phyloP scores from a whole-genome alignment of 495 filamentous ascomycete species.

The Geoglossum glabrum region DNA sequence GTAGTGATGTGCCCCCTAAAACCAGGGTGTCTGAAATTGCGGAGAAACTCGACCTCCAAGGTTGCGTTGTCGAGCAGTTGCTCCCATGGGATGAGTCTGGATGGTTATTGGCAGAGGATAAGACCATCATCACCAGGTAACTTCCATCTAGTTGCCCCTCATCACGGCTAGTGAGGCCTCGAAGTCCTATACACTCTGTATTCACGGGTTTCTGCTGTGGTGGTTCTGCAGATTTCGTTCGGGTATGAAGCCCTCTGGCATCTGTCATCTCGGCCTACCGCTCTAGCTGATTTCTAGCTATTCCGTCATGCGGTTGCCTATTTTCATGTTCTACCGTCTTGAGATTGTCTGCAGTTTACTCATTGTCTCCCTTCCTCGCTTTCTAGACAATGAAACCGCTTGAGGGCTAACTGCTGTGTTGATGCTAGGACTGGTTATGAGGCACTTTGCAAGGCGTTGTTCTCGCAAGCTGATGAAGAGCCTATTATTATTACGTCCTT shows the following conservation, averaged over 20 bases:
- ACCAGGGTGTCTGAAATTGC: background rate
- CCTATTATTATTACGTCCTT: background rate
- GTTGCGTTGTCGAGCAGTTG: background rate
- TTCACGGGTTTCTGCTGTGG: background rate
- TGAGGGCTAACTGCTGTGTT: background rate
- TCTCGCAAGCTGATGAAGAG: background rate
- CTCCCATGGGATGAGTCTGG: background rate
- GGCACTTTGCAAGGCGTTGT: background rate
- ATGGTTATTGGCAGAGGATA: background rate
- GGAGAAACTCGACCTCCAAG: background rate
- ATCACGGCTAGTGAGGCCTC: background rate
- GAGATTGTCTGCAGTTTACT: too few species aligned
- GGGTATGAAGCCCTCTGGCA: too few species aligned
- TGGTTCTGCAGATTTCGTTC: too few species aligned
- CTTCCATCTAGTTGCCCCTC: background rate
- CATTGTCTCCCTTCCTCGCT: background rate
- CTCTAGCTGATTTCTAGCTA: too few species aligned
- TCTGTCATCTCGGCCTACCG: too few species aligned
- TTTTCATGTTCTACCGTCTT: too few species aligned
- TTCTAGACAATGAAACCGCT: background rate
- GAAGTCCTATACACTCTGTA: background rate
- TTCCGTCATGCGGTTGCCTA: too few species aligned
- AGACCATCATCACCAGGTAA: background rate
- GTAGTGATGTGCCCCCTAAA: background rate
- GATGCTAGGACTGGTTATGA: background rate